Evolutionary conservation across 2,329 filamentous ascomycete species (phyloP).

Genomic region (Fusarium drepaniforme): DNA sequence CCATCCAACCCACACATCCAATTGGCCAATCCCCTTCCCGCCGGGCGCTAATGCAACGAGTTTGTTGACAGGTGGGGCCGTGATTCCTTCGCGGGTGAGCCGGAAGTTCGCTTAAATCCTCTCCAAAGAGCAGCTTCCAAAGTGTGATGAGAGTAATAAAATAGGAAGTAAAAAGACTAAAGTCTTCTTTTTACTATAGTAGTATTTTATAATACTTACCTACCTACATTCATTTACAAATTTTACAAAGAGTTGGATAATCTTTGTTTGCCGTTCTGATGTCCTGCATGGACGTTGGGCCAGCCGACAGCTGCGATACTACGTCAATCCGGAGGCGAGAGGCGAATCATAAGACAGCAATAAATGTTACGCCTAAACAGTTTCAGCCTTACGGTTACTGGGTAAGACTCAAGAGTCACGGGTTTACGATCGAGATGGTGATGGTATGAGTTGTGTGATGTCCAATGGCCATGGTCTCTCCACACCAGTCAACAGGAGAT

Average conservation of each 20-base stretch:
- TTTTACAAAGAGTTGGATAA: too few relatives aligned
- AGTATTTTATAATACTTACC: background rate
- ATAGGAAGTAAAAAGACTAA: background rate
- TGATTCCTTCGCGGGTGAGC: background rate
- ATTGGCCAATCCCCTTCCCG: background rate
- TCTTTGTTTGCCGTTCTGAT: background rate
- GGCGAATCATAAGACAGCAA: background rate
- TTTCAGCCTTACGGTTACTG: background rate
- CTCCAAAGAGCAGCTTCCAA: background rate
- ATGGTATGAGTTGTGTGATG: background rate
- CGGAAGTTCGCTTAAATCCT: background rate
- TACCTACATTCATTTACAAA: too few relatives aligned
- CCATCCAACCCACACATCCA: background rate
- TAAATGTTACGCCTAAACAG: background rate
- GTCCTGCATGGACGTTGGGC: too few relatives aligned
- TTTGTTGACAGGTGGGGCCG: conserved; percentile 1
- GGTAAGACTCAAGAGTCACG: background rate
- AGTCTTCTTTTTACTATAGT: too few relatives aligned
- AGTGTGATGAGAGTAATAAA: background rate
- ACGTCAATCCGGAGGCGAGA: background rate
- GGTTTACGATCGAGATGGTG: background rate
- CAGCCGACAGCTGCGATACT: too few relatives aligned
- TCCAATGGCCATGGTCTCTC: background rate
- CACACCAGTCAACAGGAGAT: background rate
- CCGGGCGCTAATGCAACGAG: background rate